Evolutionary conservation across 768 basidiomycete species (phyloP), one percentile per base, ranked within the genome.

Genomic region (Galerina marginata): DNA sequence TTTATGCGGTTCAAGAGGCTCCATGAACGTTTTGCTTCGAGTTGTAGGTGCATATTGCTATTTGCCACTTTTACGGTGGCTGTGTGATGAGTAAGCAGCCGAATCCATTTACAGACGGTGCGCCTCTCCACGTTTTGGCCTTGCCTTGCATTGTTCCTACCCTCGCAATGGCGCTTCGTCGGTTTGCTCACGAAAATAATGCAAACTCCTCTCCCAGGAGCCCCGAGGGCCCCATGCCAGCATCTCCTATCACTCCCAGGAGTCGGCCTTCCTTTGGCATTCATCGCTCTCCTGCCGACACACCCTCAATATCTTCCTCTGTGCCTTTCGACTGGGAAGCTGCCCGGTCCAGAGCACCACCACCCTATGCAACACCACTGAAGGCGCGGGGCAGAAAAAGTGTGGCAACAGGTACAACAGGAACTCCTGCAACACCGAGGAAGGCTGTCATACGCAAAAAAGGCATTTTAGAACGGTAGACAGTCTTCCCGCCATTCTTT

Each of bases 301-400:
- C 89, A 0, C 87, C 90, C 4, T 93, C 92, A 3, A 79, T 90
- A 48, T 91, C 92, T 5, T 88, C 90, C 1, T 88, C 89, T 6
- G 73, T 82, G 9, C 90, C 92, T 0, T 95, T 95, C 67, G 92
- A 95, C 76, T 94, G 93, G 93, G 89, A 91, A 33, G 92, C 93
- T 0, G 93, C 87, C 11, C 81, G 89, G n/a, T 81, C 85, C 0
- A 79, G 83, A 51, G 81, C 80, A 61, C 87, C 90, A 3, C 85
- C 92, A 3, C 92, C 92, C 3, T 94, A 90, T 79, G 79, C 78
- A 2, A 86, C 87, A 0, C 90, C 90, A 2, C 69, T 80, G 52
- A 85, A 82, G 39, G 47, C 58, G 50, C 58, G 65, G 70, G 75
- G 76, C 43, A 81, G 80, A 63, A 74, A 77, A 67, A 75, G 81